A percentile compares a stretch with the other conserved stretches of the same genome.
Evolutionary conservation across 2,329 filamentous ascomycete genomes (phyloP).

Genomic region (Colletotrichum chrysophilum): DNA sequence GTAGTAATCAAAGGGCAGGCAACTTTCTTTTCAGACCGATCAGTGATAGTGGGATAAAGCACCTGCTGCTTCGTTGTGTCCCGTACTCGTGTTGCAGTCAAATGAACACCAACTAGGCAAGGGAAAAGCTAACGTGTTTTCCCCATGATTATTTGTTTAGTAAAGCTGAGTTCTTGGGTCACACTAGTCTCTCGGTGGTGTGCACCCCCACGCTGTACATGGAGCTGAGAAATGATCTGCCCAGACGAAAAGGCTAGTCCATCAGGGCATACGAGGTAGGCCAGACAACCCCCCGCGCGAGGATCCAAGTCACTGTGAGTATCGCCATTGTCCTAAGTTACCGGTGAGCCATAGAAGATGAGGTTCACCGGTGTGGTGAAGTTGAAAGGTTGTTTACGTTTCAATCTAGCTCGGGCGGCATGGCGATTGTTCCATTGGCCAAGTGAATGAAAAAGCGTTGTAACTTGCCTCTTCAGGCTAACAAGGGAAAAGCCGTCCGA

Average conservation of each 20-base stretch:
- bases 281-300: background rate
- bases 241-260: background rate
- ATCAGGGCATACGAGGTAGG: background rate
- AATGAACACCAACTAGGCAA: background rate
- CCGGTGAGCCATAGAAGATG: background rate
- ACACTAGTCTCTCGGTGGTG: background rate
- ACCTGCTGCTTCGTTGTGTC: background rate
- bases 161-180: background rate
- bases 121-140: background rate
- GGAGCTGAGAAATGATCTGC: background rate
- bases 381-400: background rate
- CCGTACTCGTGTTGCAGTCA: background rate
- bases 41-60: background rate
- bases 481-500: background rate
- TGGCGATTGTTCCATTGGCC: background rate
- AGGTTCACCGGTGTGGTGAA: background rate
- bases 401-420: background rate
- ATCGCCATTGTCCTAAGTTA: background rate
- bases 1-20: accelerated
- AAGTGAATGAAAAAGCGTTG: background rate
- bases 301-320: background rate
- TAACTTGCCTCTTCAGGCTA: background rate
- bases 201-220: background rate
- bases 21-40: background rate
- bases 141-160: accelerated